Evolutionary conservation across 345 rosid species (phyloP).

Genomic region (Rubroshorea leprosula): DNA sequence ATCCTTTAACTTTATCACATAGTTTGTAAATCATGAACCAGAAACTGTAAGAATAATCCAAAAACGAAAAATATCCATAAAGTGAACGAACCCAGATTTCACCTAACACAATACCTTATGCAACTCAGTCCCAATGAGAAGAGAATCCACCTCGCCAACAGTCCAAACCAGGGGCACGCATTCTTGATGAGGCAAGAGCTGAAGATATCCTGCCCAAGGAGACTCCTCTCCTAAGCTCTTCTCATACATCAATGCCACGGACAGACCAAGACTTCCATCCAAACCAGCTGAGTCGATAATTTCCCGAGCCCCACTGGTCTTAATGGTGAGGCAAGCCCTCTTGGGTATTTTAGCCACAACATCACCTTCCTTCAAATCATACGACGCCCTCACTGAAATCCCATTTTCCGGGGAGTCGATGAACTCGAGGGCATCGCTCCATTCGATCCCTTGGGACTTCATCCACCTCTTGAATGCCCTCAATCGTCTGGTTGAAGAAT

Average conservation of each 20-base stretch:
- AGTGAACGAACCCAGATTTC: too few relatives aligned
- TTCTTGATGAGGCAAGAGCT: constrained; percentile 59
- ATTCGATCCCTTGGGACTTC: constrained; percentile 55
- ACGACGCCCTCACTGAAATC: constrained; percentile 47
- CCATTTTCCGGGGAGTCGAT: constrained; percentile 36
- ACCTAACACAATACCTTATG: constrained; percentile 56
- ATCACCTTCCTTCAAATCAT: constrained; percentile 68
- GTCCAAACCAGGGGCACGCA: constrained; percentile 70
- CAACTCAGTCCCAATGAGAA: constrained; percentile 79
- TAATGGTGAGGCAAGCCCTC: constrained; percentile 69
- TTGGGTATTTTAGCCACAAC: constrained; percentile 70
- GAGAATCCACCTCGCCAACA: constrained; percentile 44
- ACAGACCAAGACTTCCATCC: constrained; percentile 59
- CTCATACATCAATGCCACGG: constrained; percentile 83
- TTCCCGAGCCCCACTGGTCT: constrained; percentile 49
- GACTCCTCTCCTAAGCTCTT: constrained; percentile 57
- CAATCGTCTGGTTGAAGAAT: constrained; percentile 49
- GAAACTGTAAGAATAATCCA: too few relatives aligned
- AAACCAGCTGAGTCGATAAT: constrained; percentile 53
- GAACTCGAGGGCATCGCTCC: constrained; percentile 47
- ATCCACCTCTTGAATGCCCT: constrained; percentile 91
- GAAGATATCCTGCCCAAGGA: constrained; percentile 76
- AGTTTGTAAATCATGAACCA: too few relatives aligned
- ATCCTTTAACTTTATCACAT: too few relatives aligned
- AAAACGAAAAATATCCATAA: background rate